Conservation (phyloP, 441 rosid genomes). For the Populus hybrid region DNA sequence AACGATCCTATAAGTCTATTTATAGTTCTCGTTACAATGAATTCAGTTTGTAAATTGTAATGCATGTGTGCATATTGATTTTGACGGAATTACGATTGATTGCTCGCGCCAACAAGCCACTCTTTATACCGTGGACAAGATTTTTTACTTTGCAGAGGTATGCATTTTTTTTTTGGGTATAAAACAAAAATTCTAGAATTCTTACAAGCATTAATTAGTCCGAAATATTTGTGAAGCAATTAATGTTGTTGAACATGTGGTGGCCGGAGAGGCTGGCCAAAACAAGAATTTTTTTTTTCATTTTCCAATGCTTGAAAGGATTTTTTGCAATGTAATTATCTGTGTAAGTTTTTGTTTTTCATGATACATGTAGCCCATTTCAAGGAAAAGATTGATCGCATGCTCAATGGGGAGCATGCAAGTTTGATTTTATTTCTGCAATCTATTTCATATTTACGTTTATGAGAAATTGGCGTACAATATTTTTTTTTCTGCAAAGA, state of each 20-base stretch:
- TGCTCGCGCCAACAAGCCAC: slow-evolving; percentile 79
- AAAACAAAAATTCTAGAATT: not conserved
- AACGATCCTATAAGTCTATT: slow-evolving; percentile 61
- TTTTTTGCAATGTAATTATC: not conserved
- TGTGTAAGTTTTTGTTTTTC: not conserved
- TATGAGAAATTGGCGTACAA: too few species aligned
- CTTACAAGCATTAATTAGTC: not conserved
- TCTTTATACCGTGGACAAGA: slow-evolving; percentile 64
- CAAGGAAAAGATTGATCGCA: slow-evolving; percentile 61
- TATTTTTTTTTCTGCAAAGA: too few species aligned
- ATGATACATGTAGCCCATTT: slow-evolving; percentile 61
- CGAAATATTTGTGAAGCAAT: not conserved
- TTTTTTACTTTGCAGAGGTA: slow-evolving; percentile 75
- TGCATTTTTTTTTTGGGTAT: slow-evolving; percentile 3
- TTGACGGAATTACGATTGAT: slow-evolving; percentile 70
- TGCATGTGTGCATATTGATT: slow-evolving; percentile 43
- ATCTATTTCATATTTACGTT: too few species aligned
- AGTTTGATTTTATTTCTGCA: too few species aligned
- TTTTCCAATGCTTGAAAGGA: not conserved
- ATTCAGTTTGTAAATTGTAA: not conserved
- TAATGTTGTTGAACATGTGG: too few species aligned
- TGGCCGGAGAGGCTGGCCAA: too few species aligned
- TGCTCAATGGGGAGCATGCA: slow-evolving; percentile 29
- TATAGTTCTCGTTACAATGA: too few species aligned
- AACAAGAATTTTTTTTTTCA: too few species aligned